Evolutionary conservation across 1,284 basidiomycete genomes (phyloP).

Genomic region (Irpex sp.): DNA sequence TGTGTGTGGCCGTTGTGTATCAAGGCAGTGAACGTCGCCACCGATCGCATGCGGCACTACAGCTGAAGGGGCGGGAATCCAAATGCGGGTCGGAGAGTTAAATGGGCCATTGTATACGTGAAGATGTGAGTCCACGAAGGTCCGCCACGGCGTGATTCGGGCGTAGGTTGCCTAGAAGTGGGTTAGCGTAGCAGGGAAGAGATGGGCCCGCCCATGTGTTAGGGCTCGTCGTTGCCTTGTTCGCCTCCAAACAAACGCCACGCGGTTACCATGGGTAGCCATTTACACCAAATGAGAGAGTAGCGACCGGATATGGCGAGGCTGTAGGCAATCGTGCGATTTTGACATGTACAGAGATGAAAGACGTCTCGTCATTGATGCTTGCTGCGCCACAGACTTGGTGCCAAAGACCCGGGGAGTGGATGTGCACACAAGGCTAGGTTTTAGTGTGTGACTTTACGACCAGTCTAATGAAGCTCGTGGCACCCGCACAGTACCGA

Average conservation of each 20-base stretch:
- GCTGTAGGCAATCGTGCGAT: not conserved
- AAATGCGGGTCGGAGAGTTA: not conserved
- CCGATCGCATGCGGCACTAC: not conserved
- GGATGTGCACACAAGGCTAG: not conserved
- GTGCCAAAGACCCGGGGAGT: conserved; percentile 1
- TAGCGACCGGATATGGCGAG: not conserved
- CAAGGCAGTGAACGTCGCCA: not conserved
- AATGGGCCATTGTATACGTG: not conserved
- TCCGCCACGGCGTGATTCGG: not conserved
- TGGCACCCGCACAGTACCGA: not conserved
- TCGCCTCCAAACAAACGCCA: not conserved
- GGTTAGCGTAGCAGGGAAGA: not conserved
- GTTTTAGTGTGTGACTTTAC: not conserved
- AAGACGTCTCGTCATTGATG: not conserved
- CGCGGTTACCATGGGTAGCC: not conserved
- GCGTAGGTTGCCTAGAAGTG: not conserved
- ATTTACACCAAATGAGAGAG: not conserved
- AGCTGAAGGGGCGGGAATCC: not conserved
- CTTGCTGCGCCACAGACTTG: not conserved
- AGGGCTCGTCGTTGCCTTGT: not conserved
- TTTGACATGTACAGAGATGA: not conserved
- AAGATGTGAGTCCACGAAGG: not conserved
- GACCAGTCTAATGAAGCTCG: not conserved
- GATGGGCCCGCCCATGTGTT: not conserved
- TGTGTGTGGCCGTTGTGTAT: not conserved